Evolutionary conservation across 345 rosid genomes (phyloP).

Genomic region (Cardamine resedifolia): DNA sequence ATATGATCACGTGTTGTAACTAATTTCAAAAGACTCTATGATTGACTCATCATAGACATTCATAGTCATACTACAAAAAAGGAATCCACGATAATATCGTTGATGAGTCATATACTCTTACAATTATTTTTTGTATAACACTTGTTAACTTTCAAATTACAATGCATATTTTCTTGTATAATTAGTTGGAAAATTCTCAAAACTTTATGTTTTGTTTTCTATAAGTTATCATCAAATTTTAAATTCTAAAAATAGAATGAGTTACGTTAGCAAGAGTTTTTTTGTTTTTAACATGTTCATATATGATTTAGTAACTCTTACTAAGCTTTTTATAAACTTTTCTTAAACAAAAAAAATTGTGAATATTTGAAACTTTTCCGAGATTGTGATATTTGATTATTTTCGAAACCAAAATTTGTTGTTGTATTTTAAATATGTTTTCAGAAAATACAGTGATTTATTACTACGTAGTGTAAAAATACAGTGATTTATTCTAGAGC

Average conservation of each 20-base stretch:
- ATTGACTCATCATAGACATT: constrained; percentile 38
- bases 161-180: not conserved
- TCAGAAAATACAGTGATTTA: not conserved
- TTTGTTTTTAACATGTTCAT: not conserved
- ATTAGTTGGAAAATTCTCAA: not conserved
- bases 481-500: not conserved
- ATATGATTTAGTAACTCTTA: not conserved
- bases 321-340: not conserved
- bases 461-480: not conserved
- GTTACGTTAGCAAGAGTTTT: not conserved
- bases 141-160: not conserved
- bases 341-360: not conserved
- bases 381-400: not conserved
- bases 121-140: not conserved
- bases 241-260: not conserved
- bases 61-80: constrained; percentile 9
- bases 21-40: constrained; percentile 12
- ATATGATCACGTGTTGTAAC: constrained; percentile 26
- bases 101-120: constrained; percentile 7
- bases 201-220: not conserved
- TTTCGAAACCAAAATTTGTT: not conserved
- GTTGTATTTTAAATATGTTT: not conserved
- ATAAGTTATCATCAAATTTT: not conserved
- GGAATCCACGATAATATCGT: not conserved
- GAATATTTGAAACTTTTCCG: not conserved